These are phyloP conservation scores for Populus hybrid DNA, from an alignment of 441 rosid species.

Conservation along the genomic window DNA sequence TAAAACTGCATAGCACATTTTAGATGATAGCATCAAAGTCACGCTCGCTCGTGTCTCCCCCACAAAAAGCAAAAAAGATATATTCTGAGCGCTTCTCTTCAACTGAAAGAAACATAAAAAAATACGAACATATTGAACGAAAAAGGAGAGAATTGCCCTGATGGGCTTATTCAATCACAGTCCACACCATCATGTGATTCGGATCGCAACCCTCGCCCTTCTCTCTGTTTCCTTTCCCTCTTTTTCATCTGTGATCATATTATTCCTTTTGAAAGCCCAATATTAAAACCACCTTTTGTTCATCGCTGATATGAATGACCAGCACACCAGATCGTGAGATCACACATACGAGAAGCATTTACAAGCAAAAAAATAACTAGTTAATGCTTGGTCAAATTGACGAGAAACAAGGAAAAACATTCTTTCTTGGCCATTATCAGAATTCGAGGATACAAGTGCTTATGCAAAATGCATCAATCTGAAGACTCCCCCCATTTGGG, in stretches of 20 bases:
- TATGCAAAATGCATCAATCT: not conserved
- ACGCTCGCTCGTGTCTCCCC: not conserved
- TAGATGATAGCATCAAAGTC: not conserved
- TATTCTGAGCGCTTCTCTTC: not conserved
- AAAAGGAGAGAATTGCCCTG: too few species aligned
- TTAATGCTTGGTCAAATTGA: too few species aligned
- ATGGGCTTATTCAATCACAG: too few species aligned
- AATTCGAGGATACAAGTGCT: too few species aligned
- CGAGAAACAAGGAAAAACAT: not conserved
- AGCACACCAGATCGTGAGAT: not conserved
- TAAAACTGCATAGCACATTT: slow-evolving; percentile 14
- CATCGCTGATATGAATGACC: not conserved
- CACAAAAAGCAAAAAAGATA: not conserved
- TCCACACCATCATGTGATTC: too few species aligned
- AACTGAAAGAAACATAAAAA: not conserved
- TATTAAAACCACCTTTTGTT: too few species aligned
- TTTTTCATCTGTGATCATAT: too few species aligned
- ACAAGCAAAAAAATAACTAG: too few species aligned
- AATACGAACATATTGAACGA: not conserved
- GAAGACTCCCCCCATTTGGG: not conserved
- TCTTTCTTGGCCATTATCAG: not conserved
- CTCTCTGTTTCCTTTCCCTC: too few species aligned
- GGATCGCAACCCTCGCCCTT: too few species aligned
- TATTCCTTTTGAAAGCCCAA: not conserved
- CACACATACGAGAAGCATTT: too few species aligned